These are phyloP conservation scores for Rhynchosporium secalis DNA, from an alignment of 2,329 filamentous ascomycete genomes.

Conservation along the genomic window DNA sequence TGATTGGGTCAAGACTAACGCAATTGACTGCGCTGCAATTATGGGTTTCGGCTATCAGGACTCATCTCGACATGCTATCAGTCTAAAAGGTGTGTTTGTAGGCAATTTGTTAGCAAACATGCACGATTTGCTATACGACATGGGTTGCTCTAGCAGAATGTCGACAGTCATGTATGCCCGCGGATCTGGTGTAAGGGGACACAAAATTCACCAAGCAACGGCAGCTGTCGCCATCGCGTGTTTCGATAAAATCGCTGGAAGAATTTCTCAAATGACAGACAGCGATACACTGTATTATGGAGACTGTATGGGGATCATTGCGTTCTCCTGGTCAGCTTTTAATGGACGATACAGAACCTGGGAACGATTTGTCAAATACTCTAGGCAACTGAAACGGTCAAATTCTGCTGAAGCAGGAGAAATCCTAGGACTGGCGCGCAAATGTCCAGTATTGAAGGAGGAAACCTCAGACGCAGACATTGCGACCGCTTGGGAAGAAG, in stretches of 20 bases:
- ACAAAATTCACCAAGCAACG: slow-evolving; percentile 11
- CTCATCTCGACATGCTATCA: not conserved
- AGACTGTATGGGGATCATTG: not conserved
- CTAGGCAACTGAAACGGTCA: slow-evolving; percentile 6
- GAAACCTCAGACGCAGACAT: not conserved
- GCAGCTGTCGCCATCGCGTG: slow-evolving; percentile 2
- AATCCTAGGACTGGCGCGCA: not conserved
- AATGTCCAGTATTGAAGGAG: not conserved
- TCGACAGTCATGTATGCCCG: slow-evolving; percentile 5
- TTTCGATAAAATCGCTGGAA: slow-evolving; percentile 9
- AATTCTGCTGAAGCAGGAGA: slow-evolving; percentile 3
- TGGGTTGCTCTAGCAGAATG: slow-evolving; percentile 9
- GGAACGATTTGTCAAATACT: slow-evolving; percentile 18
- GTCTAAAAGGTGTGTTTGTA: slow-evolving; percentile 10
- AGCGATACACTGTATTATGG: not conserved
- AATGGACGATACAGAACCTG: slow-evolving; percentile 14
- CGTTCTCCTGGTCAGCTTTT: slow-evolving; percentile 11
- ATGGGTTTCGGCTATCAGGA: slow-evolving; percentile 12
- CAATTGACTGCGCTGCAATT: slow-evolving; percentile 1
- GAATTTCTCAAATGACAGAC: not conserved
- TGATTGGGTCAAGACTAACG: slow-evolving; percentile 6
- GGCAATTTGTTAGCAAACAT: slow-evolving; percentile 13
- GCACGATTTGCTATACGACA: slow-evolving; percentile 14
- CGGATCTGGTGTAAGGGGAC: not conserved
- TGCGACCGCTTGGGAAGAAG: not conserved